Evolutionary conservation across 2,329 filamentous ascomycete species (phyloP).

Genomic region (Xylariaceae sp.): DNA sequence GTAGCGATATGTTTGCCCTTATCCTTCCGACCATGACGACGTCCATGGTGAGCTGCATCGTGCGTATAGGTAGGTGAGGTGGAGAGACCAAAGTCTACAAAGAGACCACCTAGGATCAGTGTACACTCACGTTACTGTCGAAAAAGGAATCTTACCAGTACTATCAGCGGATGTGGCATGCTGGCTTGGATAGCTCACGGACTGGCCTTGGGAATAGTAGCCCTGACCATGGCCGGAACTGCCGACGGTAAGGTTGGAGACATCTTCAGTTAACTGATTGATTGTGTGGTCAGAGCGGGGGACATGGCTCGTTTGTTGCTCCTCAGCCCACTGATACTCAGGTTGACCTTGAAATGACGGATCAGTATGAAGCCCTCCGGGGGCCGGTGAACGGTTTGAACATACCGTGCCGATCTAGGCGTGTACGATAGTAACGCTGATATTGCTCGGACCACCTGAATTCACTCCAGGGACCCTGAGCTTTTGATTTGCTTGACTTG

Average conservation of each 20-base stretch:
- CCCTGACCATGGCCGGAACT: conserved; percentile 1
- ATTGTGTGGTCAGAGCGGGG: conserved; percentile 3
- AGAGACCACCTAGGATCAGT: too few species aligned
- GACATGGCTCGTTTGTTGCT: not conserved
- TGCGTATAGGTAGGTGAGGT: conserved; percentile 20
- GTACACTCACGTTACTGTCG: too few species aligned
- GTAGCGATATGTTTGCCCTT: not conserved
- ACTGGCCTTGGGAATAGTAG: too few species aligned
- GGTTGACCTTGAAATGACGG: conserved; percentile 12
- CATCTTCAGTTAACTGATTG: conserved; percentile 12
- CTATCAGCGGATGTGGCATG: too few species aligned
- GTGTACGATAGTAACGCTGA: conserved; percentile 18
- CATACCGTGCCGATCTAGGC: conserved; percentile 22
- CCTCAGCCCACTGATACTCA: conserved; percentile 15
- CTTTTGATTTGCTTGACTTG: conserved; percentile 9
- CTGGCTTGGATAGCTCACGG: too few species aligned
- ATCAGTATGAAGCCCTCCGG: conserved; percentile 9
- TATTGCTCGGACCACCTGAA: conserved; percentile 21
- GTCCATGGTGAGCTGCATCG: conserved; percentile 8
- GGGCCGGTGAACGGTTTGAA: conserved; percentile 3
- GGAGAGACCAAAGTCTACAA: conserved; percentile 6
- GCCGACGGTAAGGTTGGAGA: conserved; percentile 15
- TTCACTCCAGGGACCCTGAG: conserved; percentile 15
- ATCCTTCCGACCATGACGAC: conserved; percentile 19
- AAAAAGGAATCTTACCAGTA: too few species aligned